phyloP scores from a whole-genome alignment of 176 grass and related monocot genomes.

The Oryza meyeriana region DNA sequence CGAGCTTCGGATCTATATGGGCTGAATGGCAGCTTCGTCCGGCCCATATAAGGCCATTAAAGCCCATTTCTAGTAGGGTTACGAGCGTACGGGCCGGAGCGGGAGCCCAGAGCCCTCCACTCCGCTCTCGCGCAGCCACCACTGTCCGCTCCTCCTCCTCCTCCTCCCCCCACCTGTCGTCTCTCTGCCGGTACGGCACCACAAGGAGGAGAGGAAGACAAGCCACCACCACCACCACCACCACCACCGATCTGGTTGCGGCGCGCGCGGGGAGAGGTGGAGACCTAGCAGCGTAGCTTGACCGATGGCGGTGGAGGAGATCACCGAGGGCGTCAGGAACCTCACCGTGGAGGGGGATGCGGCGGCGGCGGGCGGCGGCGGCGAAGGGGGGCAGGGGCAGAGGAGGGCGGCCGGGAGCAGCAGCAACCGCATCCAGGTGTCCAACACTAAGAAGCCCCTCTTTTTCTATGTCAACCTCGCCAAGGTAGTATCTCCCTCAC shows the following conservation, averaged over 20 bases:
- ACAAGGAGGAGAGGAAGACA: neutral
- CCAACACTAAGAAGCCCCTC: conserved; percentile 91
- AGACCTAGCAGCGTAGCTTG: neutral
- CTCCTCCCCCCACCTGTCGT: neutral
- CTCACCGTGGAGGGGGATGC: conserved; percentile 33
- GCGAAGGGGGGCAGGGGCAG: conserved; percentile 24
- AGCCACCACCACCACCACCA: neutral
- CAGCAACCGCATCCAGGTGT: conserved; percentile 90
- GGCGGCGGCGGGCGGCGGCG: neutral
- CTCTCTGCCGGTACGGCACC: neutral
- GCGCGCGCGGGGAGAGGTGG: neutral
- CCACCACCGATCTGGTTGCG: conserved; percentile 1
- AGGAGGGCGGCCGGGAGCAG: conserved; percentile 32
- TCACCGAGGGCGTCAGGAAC: conserved; percentile 69
- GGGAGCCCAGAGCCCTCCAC: no score
- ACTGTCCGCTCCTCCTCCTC: neutral
- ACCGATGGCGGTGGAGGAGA: conserved; percentile 54
- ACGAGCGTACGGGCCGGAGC: neutral
- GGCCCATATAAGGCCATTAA: neutral
- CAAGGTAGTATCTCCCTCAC: conserved; percentile 40
- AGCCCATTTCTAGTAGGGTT: neutral
- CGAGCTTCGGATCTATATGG: no score
- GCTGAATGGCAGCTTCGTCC: neutral
- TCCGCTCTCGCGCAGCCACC: no score
- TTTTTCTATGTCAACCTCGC: conserved; percentile 98